Conservation (phyloP, 2,329 filamentous ascomycete genomes). For the Gremmenia infestans region DNA sequence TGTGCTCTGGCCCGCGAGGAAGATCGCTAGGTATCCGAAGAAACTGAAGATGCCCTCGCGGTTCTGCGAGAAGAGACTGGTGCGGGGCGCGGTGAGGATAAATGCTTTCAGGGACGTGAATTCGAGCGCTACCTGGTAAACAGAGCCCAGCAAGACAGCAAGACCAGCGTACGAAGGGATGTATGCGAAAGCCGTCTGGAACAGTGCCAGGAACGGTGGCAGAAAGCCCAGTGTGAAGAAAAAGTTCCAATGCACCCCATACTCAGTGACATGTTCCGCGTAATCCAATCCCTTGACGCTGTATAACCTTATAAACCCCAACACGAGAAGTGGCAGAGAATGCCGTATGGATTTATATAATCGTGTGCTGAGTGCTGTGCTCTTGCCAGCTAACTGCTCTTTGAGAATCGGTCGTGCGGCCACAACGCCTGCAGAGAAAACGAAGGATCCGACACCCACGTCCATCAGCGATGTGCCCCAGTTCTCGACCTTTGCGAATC, state of each 20-base stretch:
- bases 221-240: constrained; percentile 93
- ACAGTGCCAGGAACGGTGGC: constrained; percentile 81
- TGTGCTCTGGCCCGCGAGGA: constrained; percentile 79
- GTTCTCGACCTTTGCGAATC: constrained; percentile 97
- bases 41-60: constrained; percentile 96
- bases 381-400: constrained; percentile 50
- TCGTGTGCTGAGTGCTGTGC: constrained; percentile 48
- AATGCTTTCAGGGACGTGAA: constrained; percentile 74
- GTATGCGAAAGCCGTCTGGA: constrained; percentile 65
- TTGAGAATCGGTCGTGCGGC: constrained; percentile 77
- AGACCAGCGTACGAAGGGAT: constrained; percentile 75
- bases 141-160: constrained; percentile 60
- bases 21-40: constrained; percentile 88
- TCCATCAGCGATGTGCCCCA: constrained; percentile 99
- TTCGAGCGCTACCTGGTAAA: constrained; percentile 74
- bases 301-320: constrained; percentile 76
- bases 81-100: constrained; percentile 76
- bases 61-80: constrained; percentile 79
- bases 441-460: constrained; percentile 92
- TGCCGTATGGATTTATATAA: constrained; percentile 68
- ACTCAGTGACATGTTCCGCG: constrained; percentile 94
- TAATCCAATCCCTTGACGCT: constrained; percentile 95
- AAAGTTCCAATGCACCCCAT: constrained; percentile 99
- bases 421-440: constrained; percentile 90
- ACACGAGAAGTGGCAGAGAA: constrained; percentile 72